A percentile compares a stretch with the other conserved stretches of the same genome.
Evolutionary conservation across 345 rosid genomes (phyloP).

Genomic region (Lumnitzera racemosa): DNA sequence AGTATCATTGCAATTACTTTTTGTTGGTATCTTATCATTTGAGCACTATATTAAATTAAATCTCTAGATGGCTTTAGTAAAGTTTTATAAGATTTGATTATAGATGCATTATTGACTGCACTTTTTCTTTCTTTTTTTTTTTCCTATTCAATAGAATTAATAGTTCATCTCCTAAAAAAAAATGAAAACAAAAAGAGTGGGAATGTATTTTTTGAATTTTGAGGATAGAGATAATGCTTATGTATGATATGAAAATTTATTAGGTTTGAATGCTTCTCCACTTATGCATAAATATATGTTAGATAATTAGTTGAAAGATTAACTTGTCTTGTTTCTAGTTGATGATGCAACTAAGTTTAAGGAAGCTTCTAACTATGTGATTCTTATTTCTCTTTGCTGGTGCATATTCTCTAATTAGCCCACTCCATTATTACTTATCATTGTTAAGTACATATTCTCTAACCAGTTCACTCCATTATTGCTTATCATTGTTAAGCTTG

Average conservation of each 20-base stretch:
- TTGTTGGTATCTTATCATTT: too few relatives aligned
- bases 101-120: too few relatives aligned
- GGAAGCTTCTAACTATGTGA: constrained; percentile 57
- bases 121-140: too few relatives aligned
- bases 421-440: too few relatives aligned
- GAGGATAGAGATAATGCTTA: neutral
- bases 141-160: too few relatives aligned
- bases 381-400: constrained; percentile 55
- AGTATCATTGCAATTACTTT: too few relatives aligned
- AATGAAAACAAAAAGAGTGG: too few relatives aligned
- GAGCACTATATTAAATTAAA: too few relatives aligned
- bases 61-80: too few relatives aligned
- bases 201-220: too few relatives aligned
- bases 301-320: neutral
- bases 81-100: too few relatives aligned
- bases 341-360: constrained; percentile 31
- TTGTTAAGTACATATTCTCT: constrained; percentile 30
- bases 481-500: constrained; percentile 84
- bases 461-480: constrained; percentile 79
- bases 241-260: neutral
- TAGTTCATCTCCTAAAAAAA: too few relatives aligned
- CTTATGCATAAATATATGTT: neutral
- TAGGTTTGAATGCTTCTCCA: neutral
- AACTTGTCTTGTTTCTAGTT: constrained; percentile 16
- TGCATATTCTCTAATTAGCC: constrained; percentile 12